Conservation (phyloP, 805 yeast species). For the Kazachstania bromeliacearum region DNA sequence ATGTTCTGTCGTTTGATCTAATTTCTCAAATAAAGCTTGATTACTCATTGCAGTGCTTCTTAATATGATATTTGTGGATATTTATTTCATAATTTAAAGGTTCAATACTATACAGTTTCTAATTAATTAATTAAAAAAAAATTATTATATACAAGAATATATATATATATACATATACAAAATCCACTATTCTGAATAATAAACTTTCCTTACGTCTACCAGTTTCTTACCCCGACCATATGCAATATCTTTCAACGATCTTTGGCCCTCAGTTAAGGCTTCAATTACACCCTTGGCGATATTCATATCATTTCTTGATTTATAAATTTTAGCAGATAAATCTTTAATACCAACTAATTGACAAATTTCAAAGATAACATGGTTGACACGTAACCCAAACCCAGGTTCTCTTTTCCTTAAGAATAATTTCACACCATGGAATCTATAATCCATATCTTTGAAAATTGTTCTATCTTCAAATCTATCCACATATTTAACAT, state of each 20-base stretch:
- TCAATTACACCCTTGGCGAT: slow-evolving; percentile 84
- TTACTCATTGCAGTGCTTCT: slow-evolving; percentile 20
- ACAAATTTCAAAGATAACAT: slow-evolving; percentile 81
- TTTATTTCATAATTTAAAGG: not conserved
- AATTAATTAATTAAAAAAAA: no score
- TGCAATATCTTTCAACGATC: slow-evolving; percentile 79
- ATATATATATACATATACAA: not conserved
- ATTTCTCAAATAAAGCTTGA: slow-evolving; percentile 23
- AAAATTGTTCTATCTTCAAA: slow-evolving; percentile 85
- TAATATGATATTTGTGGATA: not conserved
- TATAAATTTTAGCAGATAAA: slow-evolving; percentile 81
- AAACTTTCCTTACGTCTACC: slow-evolving; percentile 83
- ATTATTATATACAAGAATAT: not conserved
- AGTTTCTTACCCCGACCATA: slow-evolving; percentile 88
- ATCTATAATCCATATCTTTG: slow-evolving; percentile 74
- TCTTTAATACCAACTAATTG: slow-evolving; percentile 91
- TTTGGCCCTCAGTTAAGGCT: slow-evolving; percentile 66
- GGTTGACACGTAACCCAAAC: slow-evolving; percentile 86
- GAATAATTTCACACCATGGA: slow-evolving; percentile 75
- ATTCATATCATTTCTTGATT: slow-evolving; percentile 90
- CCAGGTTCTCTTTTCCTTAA: slow-evolving; percentile 88
- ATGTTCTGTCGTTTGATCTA: slow-evolving; percentile 24
- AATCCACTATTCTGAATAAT: slow-evolving; percentile 44
- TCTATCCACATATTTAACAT: slow-evolving; percentile 71
- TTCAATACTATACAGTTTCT: no score